phyloP scores from a whole-genome alignment of 75 land plant genomes.

The Adiantum capillusveneris region DNA sequence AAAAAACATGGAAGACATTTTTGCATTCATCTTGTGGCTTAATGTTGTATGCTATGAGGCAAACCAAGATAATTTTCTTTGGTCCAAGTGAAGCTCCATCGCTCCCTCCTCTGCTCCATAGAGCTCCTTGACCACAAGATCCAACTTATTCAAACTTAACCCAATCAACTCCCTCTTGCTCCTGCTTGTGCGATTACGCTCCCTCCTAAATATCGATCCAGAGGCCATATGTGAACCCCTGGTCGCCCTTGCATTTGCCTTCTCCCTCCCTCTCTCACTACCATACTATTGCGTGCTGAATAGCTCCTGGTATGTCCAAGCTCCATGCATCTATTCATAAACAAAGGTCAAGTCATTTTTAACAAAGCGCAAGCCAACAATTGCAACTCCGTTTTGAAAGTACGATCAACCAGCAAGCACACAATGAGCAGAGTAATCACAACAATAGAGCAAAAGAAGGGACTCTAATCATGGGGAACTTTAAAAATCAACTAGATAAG shows the following conservation, averaged over 20 bases:
- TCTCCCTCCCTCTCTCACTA: slow-evolving; percentile 16
- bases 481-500: too few relatives aligned
- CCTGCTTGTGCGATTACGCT: slow-evolving; percentile 8
- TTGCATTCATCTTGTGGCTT: background rate
- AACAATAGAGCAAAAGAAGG: too few relatives aligned
- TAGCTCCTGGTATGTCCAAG: slow-evolving; percentile 35
- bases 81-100: slow-evolving; percentile 34
- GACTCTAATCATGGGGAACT: too few relatives aligned
- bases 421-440: too few relatives aligned
- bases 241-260: slow-evolving; percentile 1
- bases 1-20: slow-evolving; percentile 3
- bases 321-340: slow-evolving; percentile 30
- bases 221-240: slow-evolving; percentile 6
- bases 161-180: slow-evolving; percentile 15
- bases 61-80: slow-evolving; percentile 29
- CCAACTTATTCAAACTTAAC: slow-evolving; percentile 10
- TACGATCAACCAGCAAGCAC: too few relatives aligned
- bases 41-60: slow-evolving; percentile 19
- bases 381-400: background rate
- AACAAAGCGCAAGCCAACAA: slow-evolving; percentile 1
- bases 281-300: slow-evolving; percentile 11
- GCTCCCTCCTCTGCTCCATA: slow-evolving; percentile 38
- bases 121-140: slow-evolving; percentile 14
- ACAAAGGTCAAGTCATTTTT: slow-evolving; percentile 8
- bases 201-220: slow-evolving; percentile 13